Percentiles rank a stretch among this genome's conserved stretches.
Evolutionary conservation across 352 stramenopile genomes (phyloP).

Genomic region (Phytophthora ramorum): DNA sequence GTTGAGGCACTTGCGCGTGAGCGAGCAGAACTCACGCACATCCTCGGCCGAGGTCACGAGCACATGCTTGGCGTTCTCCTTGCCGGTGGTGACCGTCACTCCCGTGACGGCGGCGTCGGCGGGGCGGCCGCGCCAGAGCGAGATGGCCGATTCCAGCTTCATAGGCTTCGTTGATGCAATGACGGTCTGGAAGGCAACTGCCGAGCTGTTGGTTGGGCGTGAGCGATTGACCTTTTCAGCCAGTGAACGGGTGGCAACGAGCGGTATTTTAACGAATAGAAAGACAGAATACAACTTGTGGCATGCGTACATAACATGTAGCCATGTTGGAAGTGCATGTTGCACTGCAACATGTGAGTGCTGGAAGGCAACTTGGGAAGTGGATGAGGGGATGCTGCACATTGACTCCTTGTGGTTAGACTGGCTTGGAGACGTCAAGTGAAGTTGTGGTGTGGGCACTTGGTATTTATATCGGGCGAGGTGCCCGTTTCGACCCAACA

Average conservation of each 20-base stretch:
- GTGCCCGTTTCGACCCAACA: slow-evolving; percentile 12
- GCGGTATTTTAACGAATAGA: slow-evolving; percentile 20
- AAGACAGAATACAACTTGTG: not conserved
- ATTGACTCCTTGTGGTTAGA: not conserved
- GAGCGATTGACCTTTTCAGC: slow-evolving; percentile 32
- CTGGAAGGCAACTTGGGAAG: not conserved
- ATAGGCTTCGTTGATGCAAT: slow-evolving; percentile 37
- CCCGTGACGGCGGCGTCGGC: slow-evolving; percentile 56
- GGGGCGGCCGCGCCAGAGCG: slow-evolving; percentile 68
- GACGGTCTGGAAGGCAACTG: slow-evolving; percentile 3
- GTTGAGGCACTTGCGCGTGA: slow-evolving; percentile 75
- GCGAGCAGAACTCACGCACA: slow-evolving; percentile 70
- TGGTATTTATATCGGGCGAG: slow-evolving; percentile 30
- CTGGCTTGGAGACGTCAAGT: not conserved
- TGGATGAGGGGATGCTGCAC: not conserved
- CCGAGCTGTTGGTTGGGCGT: slow-evolving; percentile 32
- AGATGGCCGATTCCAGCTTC: slow-evolving; percentile 74
- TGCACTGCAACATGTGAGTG: not conserved
- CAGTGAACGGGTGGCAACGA: slow-evolving; percentile 13
- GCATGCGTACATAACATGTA: not conserved
- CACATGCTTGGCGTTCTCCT: slow-evolving; percentile 60
- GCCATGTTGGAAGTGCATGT: slow-evolving; percentile 23
- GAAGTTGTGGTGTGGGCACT: not conserved
- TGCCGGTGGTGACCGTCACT: slow-evolving; percentile 12
- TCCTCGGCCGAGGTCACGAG: slow-evolving; percentile 71